Evolutionary conservation across 768 basidiomycete genomes (phyloP).

Genomic region (Boletus rubescentipes): DNA sequence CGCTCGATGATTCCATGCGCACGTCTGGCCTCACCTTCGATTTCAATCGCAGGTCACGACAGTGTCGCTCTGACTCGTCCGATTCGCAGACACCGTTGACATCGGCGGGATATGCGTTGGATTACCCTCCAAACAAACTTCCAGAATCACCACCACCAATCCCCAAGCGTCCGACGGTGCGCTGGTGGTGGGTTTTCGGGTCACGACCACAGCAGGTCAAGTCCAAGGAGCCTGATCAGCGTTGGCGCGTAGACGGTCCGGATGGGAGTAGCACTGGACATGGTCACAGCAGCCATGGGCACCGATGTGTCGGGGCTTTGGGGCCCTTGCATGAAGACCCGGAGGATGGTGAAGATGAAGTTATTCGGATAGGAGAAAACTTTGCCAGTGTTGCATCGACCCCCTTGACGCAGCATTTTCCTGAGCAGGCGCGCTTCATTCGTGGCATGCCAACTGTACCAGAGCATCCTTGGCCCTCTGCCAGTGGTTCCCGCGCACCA

Average conservation of each 20-base stretch:
- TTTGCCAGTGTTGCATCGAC: slow-evolving; percentile 15
- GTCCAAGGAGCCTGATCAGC: slow-evolving; percentile 17
- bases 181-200: slow-evolving; percentile 28
- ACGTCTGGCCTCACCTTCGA: not conserved
- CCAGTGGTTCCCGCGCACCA: not conserved
- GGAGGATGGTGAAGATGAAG: slow-evolving; percentile 8
- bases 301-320: slow-evolving; percentile 8
- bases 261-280: slow-evolving; percentile 25
- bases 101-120: not conserved
- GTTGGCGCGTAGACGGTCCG: slow-evolving; percentile 28
- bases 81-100: slow-evolving; percentile 32
- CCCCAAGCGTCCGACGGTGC: slow-evolving; percentile 2
- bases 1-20: slow-evolving; percentile 26
- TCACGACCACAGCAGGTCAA: slow-evolving; percentile 27
- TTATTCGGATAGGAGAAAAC: slow-evolving; percentile 23
- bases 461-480: not conserved
- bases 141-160: slow-evolving; percentile 4
- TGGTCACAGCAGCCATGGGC: slow-evolving; percentile 11
- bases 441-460: slow-evolving; percentile 7
- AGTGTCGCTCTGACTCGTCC: slow-evolving; percentile 23
- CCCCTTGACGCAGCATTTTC: slow-evolving; percentile 7
- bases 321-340: slow-evolving; percentile 9
- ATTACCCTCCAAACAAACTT: slow-evolving; percentile 11
- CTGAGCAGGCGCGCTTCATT: slow-evolving; percentile 2
- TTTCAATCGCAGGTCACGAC: slow-evolving; percentile 7